These are phyloP conservation scores for Centrapalus pauciflorus DNA, from an alignment of 129 eudicot genomes.

Conservation along the genomic window DNA sequence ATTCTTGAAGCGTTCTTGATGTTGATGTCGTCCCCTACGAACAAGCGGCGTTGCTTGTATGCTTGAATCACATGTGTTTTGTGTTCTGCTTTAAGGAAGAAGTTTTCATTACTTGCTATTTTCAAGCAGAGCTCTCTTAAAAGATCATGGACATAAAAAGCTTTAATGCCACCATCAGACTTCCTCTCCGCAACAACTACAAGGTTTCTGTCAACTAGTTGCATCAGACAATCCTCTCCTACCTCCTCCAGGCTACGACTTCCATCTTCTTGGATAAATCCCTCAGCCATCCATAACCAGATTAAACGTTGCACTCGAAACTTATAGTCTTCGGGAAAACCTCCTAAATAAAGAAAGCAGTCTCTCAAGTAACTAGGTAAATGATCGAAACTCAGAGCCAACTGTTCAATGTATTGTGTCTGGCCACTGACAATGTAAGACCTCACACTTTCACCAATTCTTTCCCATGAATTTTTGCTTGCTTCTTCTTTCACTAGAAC, in stretches of 20 bases:
- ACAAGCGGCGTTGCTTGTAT: too few species aligned
- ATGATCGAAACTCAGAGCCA: constrained; percentile 25
- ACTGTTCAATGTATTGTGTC: background rate
- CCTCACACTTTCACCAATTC: constrained; percentile 13
- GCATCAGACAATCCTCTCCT: constrained; percentile 20
- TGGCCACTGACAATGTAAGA: constrained; percentile 10
- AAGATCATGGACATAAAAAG: too few species aligned
- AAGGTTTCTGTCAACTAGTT: constrained; percentile 23
- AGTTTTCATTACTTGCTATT: constrained; percentile 5
- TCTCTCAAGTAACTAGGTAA: constrained; percentile 29
- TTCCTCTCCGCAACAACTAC: constrained; percentile 1
- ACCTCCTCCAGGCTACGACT: constrained; percentile 24
- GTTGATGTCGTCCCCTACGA: background rate
- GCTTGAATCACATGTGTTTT: too few species aligned
- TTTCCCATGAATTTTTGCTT: too few species aligned
- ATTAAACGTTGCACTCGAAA: constrained; percentile 11
- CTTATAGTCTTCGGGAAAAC: constrained; percentile 20
- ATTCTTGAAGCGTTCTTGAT: background rate
- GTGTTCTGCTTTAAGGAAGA: too few species aligned
- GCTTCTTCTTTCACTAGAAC: constrained; percentile 2
- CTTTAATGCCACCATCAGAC: too few species aligned
- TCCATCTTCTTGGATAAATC: constrained; percentile 11
- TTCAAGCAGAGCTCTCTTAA: constrained; percentile 20
- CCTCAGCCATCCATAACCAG: constrained; percentile 31
- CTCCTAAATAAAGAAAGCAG: constrained; percentile 32